Evolutionary conservation across 2,329 filamentous ascomycete genomes (phyloP), one percentile per base, ranked within the genome.

Genomic region (Aspergillus nomiae): DNA sequence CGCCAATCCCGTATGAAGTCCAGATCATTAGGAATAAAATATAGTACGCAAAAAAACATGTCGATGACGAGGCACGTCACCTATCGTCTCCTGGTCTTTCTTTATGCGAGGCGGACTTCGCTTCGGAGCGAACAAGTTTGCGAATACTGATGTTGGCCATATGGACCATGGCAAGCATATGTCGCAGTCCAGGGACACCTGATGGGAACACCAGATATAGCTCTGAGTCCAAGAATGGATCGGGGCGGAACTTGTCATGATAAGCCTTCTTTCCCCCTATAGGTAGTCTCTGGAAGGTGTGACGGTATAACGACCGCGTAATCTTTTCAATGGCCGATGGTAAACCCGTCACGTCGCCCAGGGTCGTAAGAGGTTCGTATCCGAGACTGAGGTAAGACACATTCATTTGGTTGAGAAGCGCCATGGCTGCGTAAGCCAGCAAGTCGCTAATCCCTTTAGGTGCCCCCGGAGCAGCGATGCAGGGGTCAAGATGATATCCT

Each of bases 401-500:
- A 0, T 70, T 70, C 0, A 71, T 69, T 3, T 70, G 70, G 28
- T 77, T 70, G 1, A 80, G 70, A 3, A 80, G 68, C 0, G 76
- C 73, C 78, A 81, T 78, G 0, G 78, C 67, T 0, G 75, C 68
- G 54, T 76, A 76, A 14, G 78, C 68, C 3, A 81, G 69, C 2
- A 81, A 63, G 26, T 81, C 79, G 10, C 72, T 77, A 21, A 80
- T 73, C 4, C 78, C 78, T 60, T 72, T 76, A 0, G 75, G 73
- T 4, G 76, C 73, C 0, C 68, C 70, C 0, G 77, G 76, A 4
- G 69, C 66, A 0, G 76, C 75, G 21, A 80, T 74, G 60, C 71
- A 80, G 0, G 78, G 79, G 53, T 81, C 79, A n/a, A 81, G 61
- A 59, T 81, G 79, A 60, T 80, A 81, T 16, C 78, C 79, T 4